Percentiles rank a stretch among this genome's conserved stretches.
phyloP scores from a whole-genome alignment of 2,329 filamentous ascomycete genomes.

The Parascedosporium putredinis region DNA sequence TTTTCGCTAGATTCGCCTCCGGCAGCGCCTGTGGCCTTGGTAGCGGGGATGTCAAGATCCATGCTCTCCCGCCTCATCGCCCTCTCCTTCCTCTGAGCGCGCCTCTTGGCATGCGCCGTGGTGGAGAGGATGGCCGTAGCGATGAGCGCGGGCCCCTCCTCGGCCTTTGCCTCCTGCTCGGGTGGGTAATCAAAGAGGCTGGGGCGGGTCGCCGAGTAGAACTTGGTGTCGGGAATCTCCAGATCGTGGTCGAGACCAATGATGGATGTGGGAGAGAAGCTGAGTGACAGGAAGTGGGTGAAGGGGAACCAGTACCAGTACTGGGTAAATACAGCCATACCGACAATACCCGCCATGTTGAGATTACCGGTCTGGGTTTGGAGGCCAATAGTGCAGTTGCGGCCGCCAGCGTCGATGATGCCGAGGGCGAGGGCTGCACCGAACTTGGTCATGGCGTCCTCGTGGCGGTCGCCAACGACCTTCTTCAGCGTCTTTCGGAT shows the following conservation, averaged over 20 bases:
- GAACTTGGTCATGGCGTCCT: slow-evolving; percentile 99
- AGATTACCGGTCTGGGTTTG: slow-evolving; percentile 97
- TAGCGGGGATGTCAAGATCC: slow-evolving; percentile 70
- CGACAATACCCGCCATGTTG: slow-evolving; percentile 96
- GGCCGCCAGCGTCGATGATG: slow-evolving; percentile 94
- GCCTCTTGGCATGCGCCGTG: slow-evolving; percentile 90
- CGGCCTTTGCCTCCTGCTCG: slow-evolving; percentile 87
- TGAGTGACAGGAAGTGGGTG: slow-evolving; percentile 91
- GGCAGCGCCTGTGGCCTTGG: slow-evolving; percentile 53
- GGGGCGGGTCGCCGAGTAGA: slow-evolving; percentile 87
- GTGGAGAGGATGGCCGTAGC: slow-evolving; percentile 94
- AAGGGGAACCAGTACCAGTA: slow-evolving; percentile 99
- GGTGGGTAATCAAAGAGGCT: slow-evolving; percentile 97
- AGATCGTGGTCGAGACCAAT: slow-evolving; percentile 91
- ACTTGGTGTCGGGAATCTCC: slow-evolving; percentile 88
- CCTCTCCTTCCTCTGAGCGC: slow-evolving; percentile 88
- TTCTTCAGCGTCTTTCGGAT: slow-evolving; percentile 92
- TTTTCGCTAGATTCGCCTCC: slow-evolving; percentile 53
- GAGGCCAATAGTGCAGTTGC: slow-evolving; percentile 95
- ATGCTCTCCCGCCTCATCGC: slow-evolving; percentile 86
- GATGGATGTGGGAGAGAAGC: slow-evolving; percentile 93
- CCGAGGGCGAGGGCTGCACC: slow-evolving; percentile 87
- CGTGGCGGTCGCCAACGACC: slow-evolving; percentile 86
- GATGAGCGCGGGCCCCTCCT: slow-evolving; percentile 87
- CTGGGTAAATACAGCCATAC: slow-evolving; percentile 95